A percentile compares a stretch with the other conserved stretches of the same genome.
Conservation (phyloP, 495 filamentous ascomycete genomes). For the Cercophora newfieldiana region DNA sequence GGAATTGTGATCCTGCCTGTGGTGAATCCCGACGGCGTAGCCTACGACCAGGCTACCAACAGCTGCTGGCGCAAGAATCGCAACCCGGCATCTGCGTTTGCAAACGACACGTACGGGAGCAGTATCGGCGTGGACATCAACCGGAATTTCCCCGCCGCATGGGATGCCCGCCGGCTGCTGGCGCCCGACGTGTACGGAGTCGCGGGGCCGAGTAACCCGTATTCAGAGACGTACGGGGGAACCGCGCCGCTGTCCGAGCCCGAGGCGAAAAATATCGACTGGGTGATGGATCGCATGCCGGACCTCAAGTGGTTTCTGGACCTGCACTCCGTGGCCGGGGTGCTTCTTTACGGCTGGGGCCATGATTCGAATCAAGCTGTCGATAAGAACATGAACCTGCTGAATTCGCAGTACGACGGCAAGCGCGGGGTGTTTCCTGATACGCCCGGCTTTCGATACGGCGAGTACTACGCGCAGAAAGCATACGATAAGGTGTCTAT, state of each 20-base stretch:
- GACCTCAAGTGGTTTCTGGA: slow-evolving; percentile 48
- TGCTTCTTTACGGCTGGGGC: slow-evolving; percentile 44
- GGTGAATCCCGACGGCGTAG: slow-evolving; percentile 43
- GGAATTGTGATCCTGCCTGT: slow-evolving; percentile 44
- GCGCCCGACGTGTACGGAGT: slow-evolving; percentile 27
- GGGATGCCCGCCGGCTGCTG: slow-evolving; percentile 38
- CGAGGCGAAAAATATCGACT: slow-evolving; percentile 39
- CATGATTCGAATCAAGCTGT: slow-evolving; percentile 39
- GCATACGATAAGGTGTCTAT: background rate
- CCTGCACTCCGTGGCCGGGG: slow-evolving; percentile 42
- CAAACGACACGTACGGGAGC: background rate
- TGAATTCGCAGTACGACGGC: slow-evolving; percentile 38
- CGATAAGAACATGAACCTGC: slow-evolving; percentile 35
- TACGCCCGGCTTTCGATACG: slow-evolving; percentile 27
- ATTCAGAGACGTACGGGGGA: slow-evolving; percentile 34
- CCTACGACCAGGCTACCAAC: slow-evolving; percentile 36
- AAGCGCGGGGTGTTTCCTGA: slow-evolving; percentile 37
- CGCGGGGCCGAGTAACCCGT: slow-evolving; percentile 31
- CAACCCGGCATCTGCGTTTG: slow-evolving; percentile 20
- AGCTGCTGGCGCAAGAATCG: slow-evolving; percentile 47
- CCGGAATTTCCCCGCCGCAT: slow-evolving; percentile 42
- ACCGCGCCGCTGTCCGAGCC: slow-evolving; percentile 38
- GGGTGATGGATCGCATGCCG: slow-evolving; percentile 37
- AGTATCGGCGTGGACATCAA: slow-evolving; percentile 41
- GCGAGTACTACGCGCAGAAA: slow-evolving; percentile 37